Evolutionary conservation across 2,329 filamentous ascomycete species (phyloP), one percentile per base, ranked within the genome.

Genomic region (Paraconiothyrium brasiliense): DNA sequence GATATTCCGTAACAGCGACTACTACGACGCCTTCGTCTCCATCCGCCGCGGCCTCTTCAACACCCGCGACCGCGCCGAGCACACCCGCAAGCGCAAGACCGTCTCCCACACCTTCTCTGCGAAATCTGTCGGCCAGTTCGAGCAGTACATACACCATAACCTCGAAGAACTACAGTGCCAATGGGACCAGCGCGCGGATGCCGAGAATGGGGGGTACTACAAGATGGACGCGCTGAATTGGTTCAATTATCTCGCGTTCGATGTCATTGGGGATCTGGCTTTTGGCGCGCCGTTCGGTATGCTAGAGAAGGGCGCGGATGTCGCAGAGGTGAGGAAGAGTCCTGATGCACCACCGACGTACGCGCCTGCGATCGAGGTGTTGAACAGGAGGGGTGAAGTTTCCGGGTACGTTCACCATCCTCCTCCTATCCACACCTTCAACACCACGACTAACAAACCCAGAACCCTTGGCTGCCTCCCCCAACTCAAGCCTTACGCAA

Each of bases 11-110:
- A 9, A 41, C 48, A 93, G 90, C 46, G 89, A 94, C 2, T 97
- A 94, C 80, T 97, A 97, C 71, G 92, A 97, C 72, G 91, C 92
- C 54, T 97, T 97, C 71, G 93, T 97, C 58, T 94, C 91, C 13
- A 96, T 97, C 72, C 87, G 86, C 54, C 87, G 92, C 13, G 93
- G 93, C 22, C 84, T 97, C 13, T 97, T 97, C 87, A 97, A 96
- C 79, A 97, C 93, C 0, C 86, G 94, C 35, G 88, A 94, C 79
- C 87, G 94, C 52, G 83, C 84, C 0, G 92, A 97, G 73, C 93
- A 97, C 78, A 90, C 90, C 0, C 89, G 93, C 65, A 97, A 97
- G 85, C 88, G 93, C 71, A 97, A 97, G 85, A 90, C 92, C 2
- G 87, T 97, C 51, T 89, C 92, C 1, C 92, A 97, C 78, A 95